Evolutionary conservation across 257 asterid species (phyloP).

Genomic region (Jacaranda mimosifolia): DNA sequence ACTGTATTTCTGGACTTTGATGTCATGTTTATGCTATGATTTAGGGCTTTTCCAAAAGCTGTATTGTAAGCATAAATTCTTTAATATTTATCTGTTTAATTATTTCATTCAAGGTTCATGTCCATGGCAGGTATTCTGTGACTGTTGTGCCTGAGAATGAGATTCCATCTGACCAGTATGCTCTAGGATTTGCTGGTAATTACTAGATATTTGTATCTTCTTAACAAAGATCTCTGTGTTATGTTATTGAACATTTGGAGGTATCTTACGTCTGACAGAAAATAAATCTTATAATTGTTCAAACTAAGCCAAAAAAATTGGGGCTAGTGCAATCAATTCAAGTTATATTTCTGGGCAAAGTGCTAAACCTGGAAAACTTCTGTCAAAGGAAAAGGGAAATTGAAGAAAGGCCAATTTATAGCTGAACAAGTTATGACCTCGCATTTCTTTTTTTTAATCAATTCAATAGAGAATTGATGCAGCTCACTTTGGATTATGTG

Average conservation of each 20-base stretch:
- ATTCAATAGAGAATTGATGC: not conserved
- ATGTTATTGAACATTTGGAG: not conserved
- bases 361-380: too few species aligned
- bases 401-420: not conserved
- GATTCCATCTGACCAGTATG: conserved; percentile 81
- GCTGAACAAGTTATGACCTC: not conserved
- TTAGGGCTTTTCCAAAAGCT: not conserved
- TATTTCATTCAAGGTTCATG: conserved; percentile 1
- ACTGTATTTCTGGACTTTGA: not conserved
- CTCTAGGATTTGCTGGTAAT: conserved; percentile 84
- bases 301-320: not conserved
- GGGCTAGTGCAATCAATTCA: too few species aligned
- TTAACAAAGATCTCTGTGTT: conserved; percentile 12
- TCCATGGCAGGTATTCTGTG: conserved; percentile 76
- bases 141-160: conserved; percentile 69
- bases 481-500: conserved; percentile 2
- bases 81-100: not conserved
- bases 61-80: not conserved
- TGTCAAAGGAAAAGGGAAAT: not conserved
- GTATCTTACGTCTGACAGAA: not conserved
- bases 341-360: too few species aligned
- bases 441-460: not conserved
- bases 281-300: conserved; percentile 6
- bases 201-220: conserved; percentile 23
- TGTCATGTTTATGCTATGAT: conserved; percentile 17